Evolutionary conservation across 2,329 filamentous ascomycete genomes (phyloP), one percentile per base, ranked within the genome.

Genomic region (Aureobasidium melanogenum): DNA sequence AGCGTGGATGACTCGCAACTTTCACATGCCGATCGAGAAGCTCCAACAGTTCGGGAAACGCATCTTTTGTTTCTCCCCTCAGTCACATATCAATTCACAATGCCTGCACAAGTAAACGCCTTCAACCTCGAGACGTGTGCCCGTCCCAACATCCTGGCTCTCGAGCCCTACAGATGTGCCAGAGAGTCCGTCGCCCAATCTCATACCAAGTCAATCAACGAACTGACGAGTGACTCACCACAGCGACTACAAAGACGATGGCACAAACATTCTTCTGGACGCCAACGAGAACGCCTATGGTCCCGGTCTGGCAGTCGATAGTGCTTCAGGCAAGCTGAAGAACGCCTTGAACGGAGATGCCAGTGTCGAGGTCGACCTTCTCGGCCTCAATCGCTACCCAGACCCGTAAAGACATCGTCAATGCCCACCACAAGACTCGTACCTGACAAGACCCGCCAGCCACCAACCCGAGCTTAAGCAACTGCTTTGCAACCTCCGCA

Each of bases 261-360:
- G 94, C 67, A 93, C 86, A 63, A 97, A 97, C 71, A 86, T 97
- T 69, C 87, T 99, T 57, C 88, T 99, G 66, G 94, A 99, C 73
- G 94, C 94, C 68, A 99, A 99, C 71, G 94, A 99, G 78, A 99
- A 99, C 71, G 91, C 94, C 63, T 97, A 88, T 70, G 94, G 94
- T 0, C 93, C 94, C 0, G 88, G 89, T 1, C 78, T 97, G 52
- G 77, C 80, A 2, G 68, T 86, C 52, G 50, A 61, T 9, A 74
- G 75, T 32, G 68, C 71, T 1, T 70, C 81, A 43, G 77, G 79
- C 12, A 77, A 79, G 54, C 75, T 82, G 12, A 72, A 79, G 56
- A 73, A 78, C 51, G 72, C 76, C 2, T 70, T 66, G 44, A 76
- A 76, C 65, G 74, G 75, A 62, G 68, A 72, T 36, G 69, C 75